Percentiles rank a stretch among this genome's conserved stretches.
These are phyloP conservation scores for Mortierella sp. DNA, from an alignment of 371 early-diverging fungal genomes.

Conservation along the genomic window DNA sequence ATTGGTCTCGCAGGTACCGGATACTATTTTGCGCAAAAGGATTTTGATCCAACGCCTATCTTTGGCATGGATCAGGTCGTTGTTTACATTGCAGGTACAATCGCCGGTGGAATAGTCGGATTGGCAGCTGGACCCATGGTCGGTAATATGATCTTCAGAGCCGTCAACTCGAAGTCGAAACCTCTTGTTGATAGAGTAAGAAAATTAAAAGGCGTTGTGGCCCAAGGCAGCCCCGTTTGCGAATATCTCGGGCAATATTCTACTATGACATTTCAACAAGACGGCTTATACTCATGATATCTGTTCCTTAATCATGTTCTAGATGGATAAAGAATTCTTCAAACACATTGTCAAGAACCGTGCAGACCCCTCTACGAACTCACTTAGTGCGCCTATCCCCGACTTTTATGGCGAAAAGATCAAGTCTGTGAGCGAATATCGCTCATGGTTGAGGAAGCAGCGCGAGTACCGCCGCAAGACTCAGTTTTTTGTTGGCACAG, in stretches of 20 bases:
- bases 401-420: conserved; percentile 97
- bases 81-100: conserved; percentile 72
- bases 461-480: conserved; percentile 83
- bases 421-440: conserved; percentile 83
- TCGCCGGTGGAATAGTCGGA: conserved; percentile 76
- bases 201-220: background rate
- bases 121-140: conserved; percentile 78
- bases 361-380: conserved; percentile 82
- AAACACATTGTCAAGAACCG: conserved; percentile 83
- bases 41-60: conserved; percentile 84
- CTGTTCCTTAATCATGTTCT: background rate
- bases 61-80: conserved; percentile 85
- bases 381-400: conserved; percentile 86
- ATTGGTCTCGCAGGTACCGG: conserved; percentile 72
- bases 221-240: no score
- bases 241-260: no score
- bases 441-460: conserved; percentile 92
- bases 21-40: conserved; percentile 78
- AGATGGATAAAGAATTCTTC: conserved; percentile 85
- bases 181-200: conserved; percentile 68
- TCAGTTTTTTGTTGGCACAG: conserved; percentile 67
- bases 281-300: background rate
- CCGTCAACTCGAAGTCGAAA: conserved; percentile 67
- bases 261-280: no score
- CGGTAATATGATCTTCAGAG: conserved; percentile 75